A percentile compares a stretch with the other conserved stretches of the same genome.
phyloP scores from a whole-genome alignment of 495 filamentous ascomycete species.

The Aspergillus panamensis region DNA sequence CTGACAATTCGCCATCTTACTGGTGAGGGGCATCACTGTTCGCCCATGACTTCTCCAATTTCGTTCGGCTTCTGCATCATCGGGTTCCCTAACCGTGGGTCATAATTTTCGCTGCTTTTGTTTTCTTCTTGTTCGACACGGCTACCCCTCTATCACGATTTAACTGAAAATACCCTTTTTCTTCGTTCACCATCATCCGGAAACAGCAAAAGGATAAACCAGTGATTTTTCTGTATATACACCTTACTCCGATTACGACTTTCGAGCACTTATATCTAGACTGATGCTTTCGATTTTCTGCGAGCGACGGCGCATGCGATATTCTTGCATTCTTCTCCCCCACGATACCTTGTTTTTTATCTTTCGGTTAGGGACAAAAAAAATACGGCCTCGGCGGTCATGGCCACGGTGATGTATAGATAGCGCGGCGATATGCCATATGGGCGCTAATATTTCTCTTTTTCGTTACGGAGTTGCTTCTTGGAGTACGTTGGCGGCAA shows the following conservation, averaged over 20 bases:
- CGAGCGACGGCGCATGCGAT: constrained; percentile 49
- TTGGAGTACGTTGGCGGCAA: constrained; percentile 32
- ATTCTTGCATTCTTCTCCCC: constrained; percentile 37
- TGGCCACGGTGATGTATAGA: constrained; percentile 48
- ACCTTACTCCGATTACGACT: constrained; percentile 38
- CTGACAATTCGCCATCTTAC: constrained; percentile 30
- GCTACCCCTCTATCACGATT: constrained; percentile 28
- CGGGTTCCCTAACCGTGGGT: constrained; percentile 42
- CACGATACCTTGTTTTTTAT: constrained; percentile 43
- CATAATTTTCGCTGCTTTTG: constrained; percentile 38
- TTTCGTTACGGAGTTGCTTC: constrained; percentile 39
- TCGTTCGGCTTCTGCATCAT: constrained; percentile 44
- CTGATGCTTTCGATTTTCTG: constrained; percentile 44
- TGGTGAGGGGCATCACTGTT: constrained; percentile 26
- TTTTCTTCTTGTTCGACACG: constrained; percentile 39
- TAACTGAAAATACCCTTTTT: constrained; percentile 25
- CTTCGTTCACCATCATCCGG: constrained; percentile 33
- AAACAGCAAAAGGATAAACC: constrained; percentile 33
- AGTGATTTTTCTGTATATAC: constrained; percentile 41
- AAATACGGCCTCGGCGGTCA: constrained; percentile 26
- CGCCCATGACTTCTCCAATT: constrained; percentile 35
- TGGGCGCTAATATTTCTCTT: constrained; percentile 30
- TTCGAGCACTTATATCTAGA: constrained; percentile 37
- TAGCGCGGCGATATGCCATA: constrained; percentile 41
- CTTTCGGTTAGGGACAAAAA: constrained; percentile 43